phyloP scores from a whole-genome alignment of 2,329 filamentous ascomycete genomes.

The Septoria petroselini region DNA sequence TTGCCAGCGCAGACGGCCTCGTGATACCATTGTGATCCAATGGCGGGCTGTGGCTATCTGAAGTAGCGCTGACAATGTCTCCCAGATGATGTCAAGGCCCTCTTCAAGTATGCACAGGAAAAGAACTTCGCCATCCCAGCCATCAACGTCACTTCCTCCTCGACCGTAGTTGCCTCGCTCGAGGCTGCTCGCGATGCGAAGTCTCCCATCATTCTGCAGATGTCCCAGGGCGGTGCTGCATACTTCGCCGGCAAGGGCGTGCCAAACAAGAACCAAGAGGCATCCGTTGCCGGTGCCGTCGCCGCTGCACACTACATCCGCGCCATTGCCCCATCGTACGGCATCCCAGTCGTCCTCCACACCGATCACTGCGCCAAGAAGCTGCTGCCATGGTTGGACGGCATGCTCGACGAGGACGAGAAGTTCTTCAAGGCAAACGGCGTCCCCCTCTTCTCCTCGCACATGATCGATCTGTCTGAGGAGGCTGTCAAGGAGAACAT shows the following conservation, averaged over 20 bases:
- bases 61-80: too few relatives aligned
- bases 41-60: too few relatives aligned
- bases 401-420: slow-evolving; percentile 93
- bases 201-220: slow-evolving; percentile 87
- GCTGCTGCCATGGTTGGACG: slow-evolving; percentile 95
- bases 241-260: slow-evolving; percentile 61
- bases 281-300: slow-evolving; percentile 82
- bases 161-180: slow-evolving; percentile 78
- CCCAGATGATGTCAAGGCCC: slow-evolving; percentile 42
- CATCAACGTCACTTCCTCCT: slow-evolving; percentile 86
- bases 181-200: slow-evolving; percentile 93
- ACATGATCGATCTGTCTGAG: slow-evolving; percentile 99
- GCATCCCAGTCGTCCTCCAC: slow-evolving; percentile 87
- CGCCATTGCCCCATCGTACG: slow-evolving; percentile 79
- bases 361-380: slow-evolving; percentile 99
- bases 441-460: slow-evolving; percentile 88
- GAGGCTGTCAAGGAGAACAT: slow-evolving; percentile 90
- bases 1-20: too few relatives aligned
- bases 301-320: slow-evolving; percentile 94
- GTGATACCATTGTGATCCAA: too few relatives aligned
- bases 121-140: slow-evolving; percentile 76
- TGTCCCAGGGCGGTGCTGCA: slow-evolving; percentile 88
- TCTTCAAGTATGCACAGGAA: slow-evolving; percentile 88
- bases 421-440: slow-evolving; percentile 88
- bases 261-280: slow-evolving; percentile 76